Evolutionary conservation across 1,139 yeast genomes (phyloP).

Genomic region (Sugiyamaella grinbergsii): DNA sequence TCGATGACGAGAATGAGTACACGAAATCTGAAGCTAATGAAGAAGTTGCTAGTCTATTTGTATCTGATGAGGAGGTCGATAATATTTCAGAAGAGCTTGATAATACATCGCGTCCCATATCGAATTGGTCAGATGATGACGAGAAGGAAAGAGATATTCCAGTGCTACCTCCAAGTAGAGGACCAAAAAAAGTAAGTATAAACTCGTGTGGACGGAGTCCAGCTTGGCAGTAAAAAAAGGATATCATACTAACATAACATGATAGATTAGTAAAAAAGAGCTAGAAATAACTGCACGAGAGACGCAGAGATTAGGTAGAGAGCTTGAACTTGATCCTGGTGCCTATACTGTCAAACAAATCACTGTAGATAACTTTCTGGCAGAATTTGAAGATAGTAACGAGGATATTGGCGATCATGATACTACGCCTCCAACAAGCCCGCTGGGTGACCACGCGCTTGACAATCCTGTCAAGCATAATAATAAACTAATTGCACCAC

Average conservation of each 20-base stretch:
- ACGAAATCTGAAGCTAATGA: constrained; percentile 12
- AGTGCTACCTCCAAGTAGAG: neutral
- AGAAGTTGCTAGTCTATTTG: constrained; percentile 18
- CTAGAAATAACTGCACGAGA: constrained; percentile 39
- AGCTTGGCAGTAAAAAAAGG: neutral
- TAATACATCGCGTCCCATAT: neutral
- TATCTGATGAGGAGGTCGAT: neutral
- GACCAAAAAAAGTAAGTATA: constrained; percentile 15
- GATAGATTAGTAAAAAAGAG: constrained; percentile 34
- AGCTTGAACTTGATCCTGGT: constrained; percentile 36
- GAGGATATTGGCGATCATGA: constrained; percentile 8
- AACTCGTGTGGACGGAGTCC: neutral
- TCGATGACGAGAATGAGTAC: neutral
- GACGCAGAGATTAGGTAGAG: constrained; percentile 38
- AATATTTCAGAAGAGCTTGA: neutral
- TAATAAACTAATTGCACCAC: constrained; percentile 3
- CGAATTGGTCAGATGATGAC: constrained; percentile 6
- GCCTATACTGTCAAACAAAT: constrained; percentile 31
- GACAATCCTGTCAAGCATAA: neutral
- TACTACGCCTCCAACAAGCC: constrained; percentile 22
- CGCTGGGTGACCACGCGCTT: no score
- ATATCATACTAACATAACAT: neutral
- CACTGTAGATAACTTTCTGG: constrained; percentile 34
- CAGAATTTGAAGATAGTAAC: constrained; percentile 25
- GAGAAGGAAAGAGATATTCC: constrained; percentile 5